Conservation (phyloP, 2,329 filamentous ascomycete species). For the Purpureocillium takamizusanense region DNA sequence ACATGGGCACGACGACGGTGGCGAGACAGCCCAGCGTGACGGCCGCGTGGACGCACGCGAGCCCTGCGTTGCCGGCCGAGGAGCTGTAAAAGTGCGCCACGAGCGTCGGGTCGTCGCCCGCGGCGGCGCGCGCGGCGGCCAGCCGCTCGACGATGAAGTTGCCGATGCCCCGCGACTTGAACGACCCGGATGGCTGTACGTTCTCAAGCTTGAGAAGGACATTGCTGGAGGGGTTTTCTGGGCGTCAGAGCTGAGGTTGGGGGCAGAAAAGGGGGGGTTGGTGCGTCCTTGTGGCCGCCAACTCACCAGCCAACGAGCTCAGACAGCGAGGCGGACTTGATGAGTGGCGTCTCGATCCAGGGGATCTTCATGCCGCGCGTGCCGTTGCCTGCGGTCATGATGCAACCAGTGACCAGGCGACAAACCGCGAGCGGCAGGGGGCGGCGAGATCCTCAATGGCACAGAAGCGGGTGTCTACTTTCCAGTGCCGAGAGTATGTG, state of each 20-base stretch:
- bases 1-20: slow-evolving; percentile 63
- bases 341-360: slow-evolving; percentile 61
- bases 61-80: slow-evolving; percentile 70
- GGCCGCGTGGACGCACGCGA: slow-evolving; percentile 69
- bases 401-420: no score
- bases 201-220: slow-evolving; percentile 79
- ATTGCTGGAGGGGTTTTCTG: slow-evolving; percentile 40
- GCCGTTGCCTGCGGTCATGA: no score
- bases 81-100: slow-evolving; percentile 59
- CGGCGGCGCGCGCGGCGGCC: slow-evolving; percentile 15
- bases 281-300: not conserved
- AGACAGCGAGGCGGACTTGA: slow-evolving; percentile 44
- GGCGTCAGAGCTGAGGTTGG: no score
- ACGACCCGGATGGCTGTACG: slow-evolving; percentile 72
- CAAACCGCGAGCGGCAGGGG: no score
- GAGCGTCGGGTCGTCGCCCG: slow-evolving; percentile 2
- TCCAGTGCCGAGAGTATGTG: no score
- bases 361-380: slow-evolving; percentile 26
- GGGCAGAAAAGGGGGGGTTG: no score
- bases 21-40: slow-evolving; percentile 48
- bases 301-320: slow-evolving; percentile 11
- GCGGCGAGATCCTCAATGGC: no score
- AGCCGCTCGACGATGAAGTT: slow-evolving; percentile 51
- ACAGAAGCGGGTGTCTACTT: no score
- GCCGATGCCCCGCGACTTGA: slow-evolving; percentile 73